Conservation (phyloP, 257 asterid genomes). For the Marsdenia floribunda region DNA sequence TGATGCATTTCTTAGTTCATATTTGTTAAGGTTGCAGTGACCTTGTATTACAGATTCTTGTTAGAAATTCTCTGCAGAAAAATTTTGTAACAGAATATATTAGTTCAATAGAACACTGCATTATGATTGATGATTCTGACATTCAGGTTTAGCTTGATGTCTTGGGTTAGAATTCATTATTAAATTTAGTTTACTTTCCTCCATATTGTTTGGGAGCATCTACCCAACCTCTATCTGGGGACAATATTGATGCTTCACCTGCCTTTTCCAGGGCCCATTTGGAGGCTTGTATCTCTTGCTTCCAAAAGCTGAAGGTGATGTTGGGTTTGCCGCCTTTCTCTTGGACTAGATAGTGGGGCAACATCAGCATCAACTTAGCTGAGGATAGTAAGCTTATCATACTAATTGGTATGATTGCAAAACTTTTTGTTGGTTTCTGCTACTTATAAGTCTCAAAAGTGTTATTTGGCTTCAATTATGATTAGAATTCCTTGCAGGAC, state of each 20-base stretch:
- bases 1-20: neutral
- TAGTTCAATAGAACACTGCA: neutral
- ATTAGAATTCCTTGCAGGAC: neutral
- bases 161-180: neutral
- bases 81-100: conserved; percentile 1
- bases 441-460: neutral
- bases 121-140: conserved; percentile 2
- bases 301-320: conserved; percentile 22
- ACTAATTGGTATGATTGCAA: conserved; percentile 10
- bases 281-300: conserved; percentile 22
- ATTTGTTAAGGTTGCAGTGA: neutral
- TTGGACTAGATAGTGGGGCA: conserved; percentile 18
- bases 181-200: conserved; percentile 4
- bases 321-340: conserved; percentile 26
- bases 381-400: conserved; percentile 8
- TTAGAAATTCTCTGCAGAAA: neutral
- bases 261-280: conserved; percentile 27
- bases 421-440: conserved; percentile 9
- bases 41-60: neutral
- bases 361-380: conserved; percentile 16
- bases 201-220: conserved; percentile 17
- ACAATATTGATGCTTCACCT: conserved; percentile 20
- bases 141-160: neutral
- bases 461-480: neutral
- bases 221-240: conserved; percentile 14